Percentiles rank a stretch among this genome's conserved stretches.
These are phyloP conservation scores for Scedosporium apiospermum DNA, from an alignment of 2,329 filamentous ascomycete genomes.

Conservation along the genomic window DNA sequence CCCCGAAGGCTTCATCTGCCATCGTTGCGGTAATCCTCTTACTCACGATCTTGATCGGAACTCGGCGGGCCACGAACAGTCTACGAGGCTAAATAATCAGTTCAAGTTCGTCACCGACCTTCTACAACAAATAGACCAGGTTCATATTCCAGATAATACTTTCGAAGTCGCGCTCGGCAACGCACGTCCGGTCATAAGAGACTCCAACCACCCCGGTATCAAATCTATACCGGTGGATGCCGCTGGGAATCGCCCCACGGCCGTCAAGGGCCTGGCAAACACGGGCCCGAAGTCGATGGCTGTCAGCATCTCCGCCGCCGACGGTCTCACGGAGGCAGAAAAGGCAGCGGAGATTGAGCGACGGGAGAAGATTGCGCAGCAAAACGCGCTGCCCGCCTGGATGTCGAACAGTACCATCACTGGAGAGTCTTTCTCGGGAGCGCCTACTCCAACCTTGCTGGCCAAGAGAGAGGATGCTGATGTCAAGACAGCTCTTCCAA, in stretches of 20 bases:
- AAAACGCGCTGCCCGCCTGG: conserved; percentile 64
- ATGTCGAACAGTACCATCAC: conserved; percentile 62
- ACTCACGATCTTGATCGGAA: conserved; percentile 57
- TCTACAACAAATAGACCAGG: conserved; percentile 66
- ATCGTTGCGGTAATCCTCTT: conserved; percentile 61
- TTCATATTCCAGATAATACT: conserved; percentile 63
- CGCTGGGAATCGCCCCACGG: conserved; percentile 47
- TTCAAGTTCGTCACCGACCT: conserved; percentile 70
- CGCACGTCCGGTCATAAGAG: conserved; percentile 54
- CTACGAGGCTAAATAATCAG: conserved; percentile 66
- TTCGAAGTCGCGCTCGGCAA: conserved; percentile 60
- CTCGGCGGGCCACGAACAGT: conserved; percentile 62
- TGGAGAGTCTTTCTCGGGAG: conserved; percentile 46
- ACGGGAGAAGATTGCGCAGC: conserved; percentile 54
- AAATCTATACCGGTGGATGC: conserved; percentile 49
- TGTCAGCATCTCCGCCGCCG: conserved; percentile 57
- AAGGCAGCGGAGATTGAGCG: conserved; percentile 54
- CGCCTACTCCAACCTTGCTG: conserved; percentile 18
- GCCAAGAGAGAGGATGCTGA: conserved; percentile 34
- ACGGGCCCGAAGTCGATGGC: conserved; percentile 60
- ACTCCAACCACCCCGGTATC: conserved; percentile 56
- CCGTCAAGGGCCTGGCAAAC: conserved; percentile 59
- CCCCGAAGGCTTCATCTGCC: conserved; percentile 68
- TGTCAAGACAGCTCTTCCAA: conserved; percentile 32
- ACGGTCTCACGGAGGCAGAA: conserved; percentile 58